phyloP scores from a whole-genome alignment of 306 rosid species.

The Dryas alaskensis region DNA sequence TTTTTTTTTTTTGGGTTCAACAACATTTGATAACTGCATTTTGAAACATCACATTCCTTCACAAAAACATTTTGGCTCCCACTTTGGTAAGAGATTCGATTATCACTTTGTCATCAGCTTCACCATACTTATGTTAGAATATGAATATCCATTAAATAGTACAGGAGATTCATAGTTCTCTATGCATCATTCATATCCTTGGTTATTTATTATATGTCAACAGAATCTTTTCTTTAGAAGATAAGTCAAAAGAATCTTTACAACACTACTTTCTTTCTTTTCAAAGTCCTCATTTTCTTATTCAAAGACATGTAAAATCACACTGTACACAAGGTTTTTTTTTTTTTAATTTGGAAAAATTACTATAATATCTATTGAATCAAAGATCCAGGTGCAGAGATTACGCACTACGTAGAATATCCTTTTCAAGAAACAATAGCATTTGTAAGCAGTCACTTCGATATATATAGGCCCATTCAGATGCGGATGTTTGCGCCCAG shows the following conservation, averaged over 20 bases:
- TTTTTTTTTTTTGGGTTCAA: neutral
- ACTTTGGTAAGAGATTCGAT: neutral
- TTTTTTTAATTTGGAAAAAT: neutral
- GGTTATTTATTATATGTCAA: neutral
- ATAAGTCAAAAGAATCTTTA: neutral
- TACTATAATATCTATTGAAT: neutral
- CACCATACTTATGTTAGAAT: neutral
- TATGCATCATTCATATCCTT: neutral
- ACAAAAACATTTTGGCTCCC: neutral
- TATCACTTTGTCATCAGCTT: conserved; percentile 2
- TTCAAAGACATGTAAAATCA: neutral
- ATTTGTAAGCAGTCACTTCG: neutral
- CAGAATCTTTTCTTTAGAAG: neutral
- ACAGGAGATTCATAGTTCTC: neutral
- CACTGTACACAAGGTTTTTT: neutral
- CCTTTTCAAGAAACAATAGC: neutral
- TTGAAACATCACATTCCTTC: neutral
- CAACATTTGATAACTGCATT: neutral
- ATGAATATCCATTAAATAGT: neutral
- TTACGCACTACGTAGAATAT: neutral
- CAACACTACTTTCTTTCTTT: neutral
- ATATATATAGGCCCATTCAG: neutral
- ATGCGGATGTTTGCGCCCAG: too few relatives aligned
- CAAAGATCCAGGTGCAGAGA: neutral
- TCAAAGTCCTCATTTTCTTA: neutral